Base-by-base conservation (phyloP, 176 grass and related monocot species). In the Eragrostis nindensis region DNA sequence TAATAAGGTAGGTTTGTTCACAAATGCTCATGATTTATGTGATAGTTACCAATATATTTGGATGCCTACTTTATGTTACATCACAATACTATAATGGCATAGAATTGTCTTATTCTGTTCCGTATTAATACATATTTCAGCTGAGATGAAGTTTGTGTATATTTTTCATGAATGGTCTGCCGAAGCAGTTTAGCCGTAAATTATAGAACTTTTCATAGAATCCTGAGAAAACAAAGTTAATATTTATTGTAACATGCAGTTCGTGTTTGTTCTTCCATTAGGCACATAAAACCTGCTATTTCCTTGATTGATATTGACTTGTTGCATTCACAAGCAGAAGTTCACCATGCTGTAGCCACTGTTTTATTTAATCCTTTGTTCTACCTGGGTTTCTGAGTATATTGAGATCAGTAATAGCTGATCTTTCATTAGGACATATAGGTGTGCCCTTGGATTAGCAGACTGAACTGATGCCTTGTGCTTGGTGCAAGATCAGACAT, bases 1-100 rank as follows among this genome's bases (percentile, higher is more conserved):
- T 49, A 95, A 99, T 78, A 99, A 99, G 92, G 95, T 98, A 67
- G 10, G 42, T 74, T 25, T 76, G 11, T 41, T 67, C 16, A 68
- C 7, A 18, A 54, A 50, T 74, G 41, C 42, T 71, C 25, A 11
- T 55, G 25, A 36, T 62, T 26, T 25, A 6, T 52, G 5, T 74
- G 19, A 55, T 78, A 36, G 12, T 45, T 74, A 15, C 52, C 7
- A 61, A 52, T 52, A 50, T 6, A 59, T 73, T 60, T 11, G 16
- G 32, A 62, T 61, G 40, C 13, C 18, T 76, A 26, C 11, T 44
- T 85, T 42, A 24, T 75, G 68, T 73, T 71, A 77, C 26, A 11
- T 68, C 17, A 5, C 38, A 68, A 8, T 10, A 13, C 25, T 19
- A 3, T 18, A 43, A 41, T 63, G 17, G 40, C 30, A 16, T 55